Evolutionary conservation across 805 yeast species (phyloP), one percentile per base, ranked within the genome.

Genomic region (Spathaspora girioi): DNA sequence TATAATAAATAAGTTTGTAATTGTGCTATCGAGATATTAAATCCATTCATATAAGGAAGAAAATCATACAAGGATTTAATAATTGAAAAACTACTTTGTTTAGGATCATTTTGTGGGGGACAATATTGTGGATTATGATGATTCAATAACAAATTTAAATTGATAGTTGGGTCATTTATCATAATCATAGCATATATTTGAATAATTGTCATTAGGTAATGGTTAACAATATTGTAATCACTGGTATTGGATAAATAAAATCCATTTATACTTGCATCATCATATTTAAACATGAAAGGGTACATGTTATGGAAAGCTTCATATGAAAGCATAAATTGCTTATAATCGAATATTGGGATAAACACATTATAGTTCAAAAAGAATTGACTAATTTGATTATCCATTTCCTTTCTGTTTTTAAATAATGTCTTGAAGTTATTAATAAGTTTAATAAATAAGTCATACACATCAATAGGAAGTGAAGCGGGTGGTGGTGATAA

Each of bases 271-370:
- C 77, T 71, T 19, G 77, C 70, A 55, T 74, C 78, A 49, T 73
- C 77, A 53, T 75, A 75, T 1, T 78, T 75, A 58, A 74, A 74
- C 61, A 74, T 74, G 50, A 74, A 74, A 8, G 79, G 79, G 50
- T 73, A 74, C 78, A 73, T 72, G 7, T 77, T 73, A 53, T 75
- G 79, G 53, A 75, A 72, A 7, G 72, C 76, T 44, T 73, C 76
- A 45, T 81, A 81, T 47, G 76, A 74, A 56, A 75, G 76, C 75
- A 80, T 80, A 55, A 81, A 80, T 38, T 71, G 65, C 45, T 75
- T 78, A 56, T 77, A 80, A 56, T 80, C 84, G 54, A 81, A 73
- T 8, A 81, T 76, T 3, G 85, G 85, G 23, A 81, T 72, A 52
- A 81, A 71, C 19, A 76, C 73, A 64, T 81, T 81, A 60, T 77